Evolutionary conservation across 495 filamentous ascomycete genomes (phyloP).

Genomic region (Glarea lozoyensis): DNA sequence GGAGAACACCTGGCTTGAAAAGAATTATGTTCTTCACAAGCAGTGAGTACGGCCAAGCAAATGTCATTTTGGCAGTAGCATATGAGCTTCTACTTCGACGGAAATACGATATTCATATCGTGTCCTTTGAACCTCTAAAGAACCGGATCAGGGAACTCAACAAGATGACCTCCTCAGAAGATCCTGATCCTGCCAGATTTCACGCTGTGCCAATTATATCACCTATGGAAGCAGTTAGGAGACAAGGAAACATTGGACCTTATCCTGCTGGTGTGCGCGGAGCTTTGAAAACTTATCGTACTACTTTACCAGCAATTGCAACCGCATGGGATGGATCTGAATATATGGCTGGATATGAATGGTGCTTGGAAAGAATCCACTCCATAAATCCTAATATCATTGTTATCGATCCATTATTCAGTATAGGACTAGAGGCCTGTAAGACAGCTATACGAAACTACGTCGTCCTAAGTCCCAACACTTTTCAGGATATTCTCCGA

Average conservation of each 20-base stretch:
- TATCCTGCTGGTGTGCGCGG: constrained; percentile 28
- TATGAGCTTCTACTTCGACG: constrained; percentile 36
- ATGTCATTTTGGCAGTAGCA: constrained; percentile 42
- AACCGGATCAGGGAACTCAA: constrained; percentile 23
- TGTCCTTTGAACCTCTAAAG: constrained; percentile 35
- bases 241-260: constrained; percentile 12
- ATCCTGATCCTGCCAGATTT: constrained; percentile 16
- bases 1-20: no score
- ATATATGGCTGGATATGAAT: constrained; percentile 38
- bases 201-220: constrained; percentile 34
- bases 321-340: constrained; percentile 38
- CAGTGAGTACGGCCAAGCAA: constrained; percentile 46
- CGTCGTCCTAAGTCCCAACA: constrained; percentile 32
- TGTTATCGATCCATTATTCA: constrained; percentile 41
- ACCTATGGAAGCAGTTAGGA: constrained; percentile 33
- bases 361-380: constrained; percentile 33
- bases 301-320: constrained; percentile 25
- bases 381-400: constrained; percentile 32
- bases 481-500: constrained; percentile 29
- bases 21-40: constrained; percentile 42
- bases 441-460: constrained; percentile 24
- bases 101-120: constrained; percentile 41
- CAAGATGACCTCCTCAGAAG: background rate
- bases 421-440: constrained; percentile 41
- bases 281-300: constrained; percentile 28